Percentiles rank a stretch among this genome's conserved stretches.
phyloP scores from a whole-genome alignment of 1,284 basidiomycete genomes.

The Trametes polyzona region DNA sequence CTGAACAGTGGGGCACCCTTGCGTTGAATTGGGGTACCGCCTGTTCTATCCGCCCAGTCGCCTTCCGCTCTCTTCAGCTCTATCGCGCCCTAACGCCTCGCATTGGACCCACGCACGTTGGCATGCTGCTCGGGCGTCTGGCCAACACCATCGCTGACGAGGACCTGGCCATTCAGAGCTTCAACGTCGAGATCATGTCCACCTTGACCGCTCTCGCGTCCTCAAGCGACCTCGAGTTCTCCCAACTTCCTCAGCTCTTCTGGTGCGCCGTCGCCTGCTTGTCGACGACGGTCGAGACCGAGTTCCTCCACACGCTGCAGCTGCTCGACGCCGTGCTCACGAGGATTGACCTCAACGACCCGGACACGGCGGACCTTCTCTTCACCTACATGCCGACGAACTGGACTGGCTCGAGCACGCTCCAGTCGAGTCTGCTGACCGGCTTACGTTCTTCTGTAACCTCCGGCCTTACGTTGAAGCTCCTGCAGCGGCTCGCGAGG shows the following conservation, averaged over 20 bases:
- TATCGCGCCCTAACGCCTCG: constrained; percentile 84
- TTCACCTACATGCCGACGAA: constrained; percentile 70
- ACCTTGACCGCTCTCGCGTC: constrained; percentile 77
- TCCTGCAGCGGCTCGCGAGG: constrained; percentile 70
- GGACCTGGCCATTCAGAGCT: constrained; percentile 78
- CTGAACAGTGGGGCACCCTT: constrained; percentile 80
- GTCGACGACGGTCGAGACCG: constrained; percentile 81
- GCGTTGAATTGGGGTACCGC: constrained; percentile 87
- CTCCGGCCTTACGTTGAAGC: constrained; percentile 67
- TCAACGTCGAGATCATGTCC: constrained; percentile 83
- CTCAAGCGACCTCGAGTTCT: constrained; percentile 58
- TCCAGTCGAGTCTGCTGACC: constrained; percentile 80
- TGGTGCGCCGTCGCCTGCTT: constrained; percentile 88
- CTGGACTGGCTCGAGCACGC: constrained; percentile 70
- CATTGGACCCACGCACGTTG: constrained; percentile 75
- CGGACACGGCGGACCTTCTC: constrained; percentile 63
- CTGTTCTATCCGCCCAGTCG: constrained; percentile 85
- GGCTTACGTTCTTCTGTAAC: constrained; percentile 85
- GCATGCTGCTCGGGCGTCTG: constrained; percentile 81
- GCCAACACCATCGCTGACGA: constrained; percentile 84
- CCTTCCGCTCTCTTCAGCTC: constrained; percentile 90
- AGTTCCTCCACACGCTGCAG: constrained; percentile 74
- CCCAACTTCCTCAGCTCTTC: constrained; percentile 82
- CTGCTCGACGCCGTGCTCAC: constrained; percentile 75
- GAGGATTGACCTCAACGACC: constrained; percentile 76